A percentile compares a stretch with the other conserved stretches of the same genome.
Evolutionary conservation across 805 yeast genomes (phyloP).

Genomic region (Naumovozyma dairenensis): DNA sequence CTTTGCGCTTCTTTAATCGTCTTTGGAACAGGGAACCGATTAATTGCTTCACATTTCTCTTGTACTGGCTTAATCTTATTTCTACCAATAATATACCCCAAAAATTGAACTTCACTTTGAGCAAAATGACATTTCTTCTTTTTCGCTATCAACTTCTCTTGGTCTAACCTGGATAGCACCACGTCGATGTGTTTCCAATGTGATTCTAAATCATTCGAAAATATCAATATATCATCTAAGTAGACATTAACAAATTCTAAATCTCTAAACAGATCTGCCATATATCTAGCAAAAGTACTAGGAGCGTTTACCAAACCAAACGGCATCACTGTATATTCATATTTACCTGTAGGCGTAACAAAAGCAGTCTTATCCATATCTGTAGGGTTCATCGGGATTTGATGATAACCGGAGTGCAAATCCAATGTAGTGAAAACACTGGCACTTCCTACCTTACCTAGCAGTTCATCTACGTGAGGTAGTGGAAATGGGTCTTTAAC

Average conservation of each 20-base stretch:
- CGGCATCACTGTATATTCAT: slow-evolving; percentile 7
- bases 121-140: slow-evolving; percentile 8
- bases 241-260: slow-evolving; percentile 5
- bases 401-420: slow-evolving; percentile 10
- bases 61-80: background rate
- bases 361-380: slow-evolving; percentile 8
- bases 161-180: slow-evolving; percentile 2
- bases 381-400: slow-evolving; percentile 6
- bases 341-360: slow-evolving; percentile 10
- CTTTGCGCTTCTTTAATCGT: slow-evolving; percentile 10
- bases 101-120: slow-evolving; percentile 4
- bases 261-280: slow-evolving; percentile 5
- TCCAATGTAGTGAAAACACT: slow-evolving; percentile 5
- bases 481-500: slow-evolving; percentile 4
- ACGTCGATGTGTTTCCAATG: slow-evolving; percentile 5
- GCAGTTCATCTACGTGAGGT: slow-evolving; percentile 2
- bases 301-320: slow-evolving; percentile 7
- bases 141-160: slow-evolving; percentile 2
- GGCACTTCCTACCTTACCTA: slow-evolving; percentile 1
- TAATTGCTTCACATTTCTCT: slow-evolving; percentile 10
- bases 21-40: slow-evolving; percentile 2
- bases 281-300: slow-evolving; percentile 7
- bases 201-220: slow-evolving; percentile 1
- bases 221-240: slow-evolving; percentile 6
- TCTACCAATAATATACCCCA: slow-evolving; percentile 1